Evolutionary conservation across 441 rosid species (phyloP), one percentile per base, ranked within the genome.

Genomic region (Syzygium syzygioides): DNA sequence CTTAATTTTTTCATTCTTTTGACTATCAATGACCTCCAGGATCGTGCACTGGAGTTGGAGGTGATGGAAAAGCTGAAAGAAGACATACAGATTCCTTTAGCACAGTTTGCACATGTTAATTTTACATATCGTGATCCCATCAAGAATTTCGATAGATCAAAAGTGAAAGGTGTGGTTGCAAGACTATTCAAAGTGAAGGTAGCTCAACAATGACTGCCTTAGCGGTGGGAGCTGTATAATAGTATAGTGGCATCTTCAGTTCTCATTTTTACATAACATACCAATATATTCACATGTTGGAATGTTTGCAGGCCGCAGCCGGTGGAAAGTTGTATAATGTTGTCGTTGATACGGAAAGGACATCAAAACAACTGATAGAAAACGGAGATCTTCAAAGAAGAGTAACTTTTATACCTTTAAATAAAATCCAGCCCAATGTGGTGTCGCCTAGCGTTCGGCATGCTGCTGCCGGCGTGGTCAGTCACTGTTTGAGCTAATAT

Each of bases 141-240:
- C 86, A 98, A 91, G 91, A 94, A 96, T 89, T 98, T 98, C 92
- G 99, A 98, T 86, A 92, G 98, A 91, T 94, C 97, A 85, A 98
- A 94, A 93, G 99, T 98, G 91, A 98, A 98, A 93, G 99, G 99
- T 50, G 99, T 96, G 90, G 97, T 98, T 59, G 98, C 99, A 90
- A 96, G 93, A 91, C 96, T 97, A 88, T 94, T 98, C 90, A 93
- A 94, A 93, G 99, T 98, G 87, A 98, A 95, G 90, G 97, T 91
- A 92, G 94, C 91, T 90, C 95, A 68, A 88, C 99, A 53, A 93
- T 96, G 98, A 96, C 95, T 90, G 99, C 99, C 55, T 94, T 97
- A 91, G 99, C 97, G 98, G 99, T 98, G 84, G 79, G 93, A 14
- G 59, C 87, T 89, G 79, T 87, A 89, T 57, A 66, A 54, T 90